Base-by-base conservation (phyloP, 2,329 filamentous ascomycete species). In the Ophiosphaerella korrae region DNA sequence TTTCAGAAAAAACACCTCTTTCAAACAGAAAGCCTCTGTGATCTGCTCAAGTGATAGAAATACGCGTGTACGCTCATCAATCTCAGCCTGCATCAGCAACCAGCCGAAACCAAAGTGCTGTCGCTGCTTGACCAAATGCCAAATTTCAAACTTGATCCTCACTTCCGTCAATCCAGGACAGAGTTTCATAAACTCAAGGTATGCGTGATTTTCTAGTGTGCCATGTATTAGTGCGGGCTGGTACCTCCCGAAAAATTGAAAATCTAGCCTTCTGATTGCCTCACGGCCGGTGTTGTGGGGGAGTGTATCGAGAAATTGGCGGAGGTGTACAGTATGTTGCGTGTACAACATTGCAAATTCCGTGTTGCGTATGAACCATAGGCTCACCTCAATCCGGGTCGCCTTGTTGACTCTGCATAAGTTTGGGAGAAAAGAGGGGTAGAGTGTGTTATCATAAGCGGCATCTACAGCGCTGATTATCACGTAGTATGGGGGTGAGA, bases 361-460 rank as follows among this genome's bases (percentile, higher is more conserved):
- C 5, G 48, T 35, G 7, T 23, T 44, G 2, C 48, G 44, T 18
- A 51, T 46, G 7, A 48, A 44, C 12, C 31, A 37, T 5, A 52
- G 42, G 2, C 50, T 33, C 7, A 50, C 50, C 8, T 53, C 50
- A 36, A 50, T 21, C 9, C 53, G 50, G 3, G 45, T 48, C 12
- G 48, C 45, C 45, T 56, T 35, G 35, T 53, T 48, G 24, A 50
- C 39, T 35, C 36, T 45, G 29, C 42, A 53, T 5, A 56, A 36
- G 3, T 32, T 24, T 21, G 44, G 35, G 13, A 56, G 49, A 34
- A 48, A 55, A 13, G 36, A 38, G 6, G 48, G 39, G 32, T 34
- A 47, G 7, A 14, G 14, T 5, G 42, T 38, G 39, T 24, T 13
- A 14, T 36, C 32, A 16, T 36, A 23, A 5, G 26, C 23, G 40